Conservation (phyloP, 441 rosid genomes). For the Erysimum cheiri region DNA sequence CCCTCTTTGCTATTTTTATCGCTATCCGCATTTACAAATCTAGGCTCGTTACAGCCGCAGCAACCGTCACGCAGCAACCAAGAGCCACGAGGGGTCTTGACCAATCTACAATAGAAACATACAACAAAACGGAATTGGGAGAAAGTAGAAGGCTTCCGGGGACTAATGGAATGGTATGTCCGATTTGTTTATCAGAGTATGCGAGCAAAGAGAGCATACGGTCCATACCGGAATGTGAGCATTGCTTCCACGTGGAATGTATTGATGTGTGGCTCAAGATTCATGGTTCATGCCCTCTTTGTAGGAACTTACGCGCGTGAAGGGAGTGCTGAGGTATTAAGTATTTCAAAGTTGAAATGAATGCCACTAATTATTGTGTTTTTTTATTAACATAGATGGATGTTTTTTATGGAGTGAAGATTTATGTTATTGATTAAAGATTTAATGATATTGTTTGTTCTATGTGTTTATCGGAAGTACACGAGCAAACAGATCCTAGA, state of each 20-base stretch:
- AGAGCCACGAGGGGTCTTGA: slow-evolving; percentile 51
- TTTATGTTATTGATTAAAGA: not conserved
- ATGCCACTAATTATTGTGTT: not conserved
- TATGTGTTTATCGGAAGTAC: not conserved
- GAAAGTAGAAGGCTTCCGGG: slow-evolving; percentile 68
- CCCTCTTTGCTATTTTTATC: slow-evolving; percentile 38
- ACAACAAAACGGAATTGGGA: slow-evolving; percentile 58
- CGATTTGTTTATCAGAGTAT: slow-evolving; percentile 78
- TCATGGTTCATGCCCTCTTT: slow-evolving; percentile 64
- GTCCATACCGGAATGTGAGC: slow-evolving; percentile 71
- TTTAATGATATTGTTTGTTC: not conserved
- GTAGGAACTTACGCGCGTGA: slow-evolving; percentile 53
- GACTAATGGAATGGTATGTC: slow-evolving; percentile 55
- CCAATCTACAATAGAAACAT: slow-evolving; percentile 68
- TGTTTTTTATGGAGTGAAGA: not conserved
- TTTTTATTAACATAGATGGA: not conserved
- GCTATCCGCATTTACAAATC: slow-evolving; percentile 40
- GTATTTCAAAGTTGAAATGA: not conserved
- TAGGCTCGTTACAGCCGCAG: no score
- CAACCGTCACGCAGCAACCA: slow-evolving; percentile 46
- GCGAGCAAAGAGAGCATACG: slow-evolving; percentile 56
- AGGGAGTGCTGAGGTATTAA: not conserved
- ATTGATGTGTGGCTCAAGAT: slow-evolving; percentile 72
- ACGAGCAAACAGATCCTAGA: not conserved
- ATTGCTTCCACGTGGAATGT: slow-evolving; percentile 77